phyloP scores from a whole-genome alignment of 495 filamentous ascomycete genomes.

The Aspergillus taichungensis region DNA sequence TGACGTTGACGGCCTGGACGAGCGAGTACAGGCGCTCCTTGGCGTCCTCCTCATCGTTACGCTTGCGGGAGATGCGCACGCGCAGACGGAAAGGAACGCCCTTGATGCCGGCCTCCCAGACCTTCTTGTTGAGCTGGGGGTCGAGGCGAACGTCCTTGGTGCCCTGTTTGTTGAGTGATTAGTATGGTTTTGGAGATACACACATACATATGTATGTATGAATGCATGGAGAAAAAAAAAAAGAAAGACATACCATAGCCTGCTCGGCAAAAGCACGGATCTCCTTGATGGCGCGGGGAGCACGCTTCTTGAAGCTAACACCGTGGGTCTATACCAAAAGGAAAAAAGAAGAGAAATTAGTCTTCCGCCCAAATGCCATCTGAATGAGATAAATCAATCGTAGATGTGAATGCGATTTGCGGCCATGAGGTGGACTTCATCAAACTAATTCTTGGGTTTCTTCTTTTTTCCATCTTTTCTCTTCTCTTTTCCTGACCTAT shows the following conservation, averaged over 20 bases:
- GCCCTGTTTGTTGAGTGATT: conserved; percentile 49
- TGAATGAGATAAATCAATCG: conserved; percentile 14
- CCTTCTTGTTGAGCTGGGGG: conserved; percentile 99
- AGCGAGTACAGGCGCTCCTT: conserved; percentile 98
- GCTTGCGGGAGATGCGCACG: conserved; percentile 95
- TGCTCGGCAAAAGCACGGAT: conserved; percentile 84
- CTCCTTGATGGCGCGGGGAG: conserved; percentile 97
- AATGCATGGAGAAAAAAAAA: not conserved
- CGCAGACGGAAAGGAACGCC: conserved; percentile 94
- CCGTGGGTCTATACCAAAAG: conserved; percentile 68
- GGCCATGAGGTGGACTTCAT: conserved; percentile 60
- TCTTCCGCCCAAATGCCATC: conserved; percentile 56
- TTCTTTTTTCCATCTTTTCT: conserved; percentile 14
- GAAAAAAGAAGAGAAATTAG: conserved; percentile 40
- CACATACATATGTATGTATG: not conserved
- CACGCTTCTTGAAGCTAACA: conserved; percentile 98
- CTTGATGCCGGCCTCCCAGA: conserved; percentile 99
- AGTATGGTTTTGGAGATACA: not conserved
- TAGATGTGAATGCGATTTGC: conserved; percentile 21
- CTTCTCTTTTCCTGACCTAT: conserved; percentile 5
- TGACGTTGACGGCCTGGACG: conserved; percentile 98
- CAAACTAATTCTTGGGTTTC: conserved; percentile 47
- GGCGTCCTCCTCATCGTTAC: conserved; percentile 99
- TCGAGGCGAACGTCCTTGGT: conserved; percentile 96
- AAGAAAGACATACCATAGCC: conserved; percentile 67